phyloP scores from a whole-genome alignment of 2,329 filamentous ascomycete species.

The Setomelanomma holmii region DNA sequence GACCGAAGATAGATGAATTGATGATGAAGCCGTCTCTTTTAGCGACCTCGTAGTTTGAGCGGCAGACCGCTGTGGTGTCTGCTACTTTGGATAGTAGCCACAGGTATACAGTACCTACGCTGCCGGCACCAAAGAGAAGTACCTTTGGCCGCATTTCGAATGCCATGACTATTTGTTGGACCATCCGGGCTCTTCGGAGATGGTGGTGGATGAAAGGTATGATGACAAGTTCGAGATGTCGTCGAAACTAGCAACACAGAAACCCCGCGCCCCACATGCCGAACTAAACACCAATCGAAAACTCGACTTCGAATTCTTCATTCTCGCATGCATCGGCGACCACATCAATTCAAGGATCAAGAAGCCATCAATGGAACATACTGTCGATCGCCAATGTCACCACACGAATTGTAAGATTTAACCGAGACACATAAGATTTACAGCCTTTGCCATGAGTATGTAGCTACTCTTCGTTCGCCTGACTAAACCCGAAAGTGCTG shows the following conservation, averaged over 20 bases:
- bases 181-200: neutral
- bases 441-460: too few relatives aligned
- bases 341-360: too few relatives aligned
- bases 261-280: neutral
- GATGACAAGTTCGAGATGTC: neutral
- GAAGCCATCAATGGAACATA: too few relatives aligned
- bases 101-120: conserved; percentile 53
- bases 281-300: too few relatives aligned
- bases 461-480: too few relatives aligned
- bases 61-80: conserved; percentile 53
- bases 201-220: neutral
- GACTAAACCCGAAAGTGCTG: too few relatives aligned
- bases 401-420: too few relatives aligned
- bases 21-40: conserved; percentile 52
- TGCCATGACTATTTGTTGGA: conserved; percentile 9
- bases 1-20: conserved; percentile 48
- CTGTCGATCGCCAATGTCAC: too few relatives aligned
- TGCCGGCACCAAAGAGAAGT: conserved; percentile 54
- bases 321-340: too few relatives aligned
- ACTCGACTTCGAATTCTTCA: too few relatives aligned
- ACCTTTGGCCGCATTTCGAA: conserved; percentile 21
- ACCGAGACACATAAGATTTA: too few relatives aligned
- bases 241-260: neutral
- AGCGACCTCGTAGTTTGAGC: conserved; percentile 54
- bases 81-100: conserved; percentile 51